Percentiles rank a stretch among this genome's conserved stretches.
Conservation (phyloP, 2,329 filamentous ascomycete genomes). For the Dothideomycetidae sp. region DNA sequence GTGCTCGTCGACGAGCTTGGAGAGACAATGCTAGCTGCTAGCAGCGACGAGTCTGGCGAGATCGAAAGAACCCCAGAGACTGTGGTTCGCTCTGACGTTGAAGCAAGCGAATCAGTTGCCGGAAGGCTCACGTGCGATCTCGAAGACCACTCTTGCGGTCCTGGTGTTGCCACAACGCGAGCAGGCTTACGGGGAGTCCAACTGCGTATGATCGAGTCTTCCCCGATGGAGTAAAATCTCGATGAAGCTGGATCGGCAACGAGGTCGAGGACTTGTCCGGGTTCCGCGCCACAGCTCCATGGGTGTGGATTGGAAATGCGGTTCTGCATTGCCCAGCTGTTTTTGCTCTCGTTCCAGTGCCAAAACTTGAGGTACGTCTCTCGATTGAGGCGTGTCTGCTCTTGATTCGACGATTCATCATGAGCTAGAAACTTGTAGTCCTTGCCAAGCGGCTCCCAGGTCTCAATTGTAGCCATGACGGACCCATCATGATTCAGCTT, state of each 20-base stretch:
- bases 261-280: constrained; percentile 53
- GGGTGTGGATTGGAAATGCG: constrained; percentile 72
- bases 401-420: constrained; percentile 22
- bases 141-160: constrained; percentile 68
- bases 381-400: constrained; percentile 36
- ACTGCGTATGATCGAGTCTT: constrained; percentile 61
- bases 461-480: constrained; percentile 85
- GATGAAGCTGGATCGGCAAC: constrained; percentile 52
- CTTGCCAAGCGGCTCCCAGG: constrained; percentile 62
- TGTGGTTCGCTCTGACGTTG: constrained; percentile 35
- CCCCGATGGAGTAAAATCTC: constrained; percentile 73
- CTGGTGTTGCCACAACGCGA: constrained; percentile 45
- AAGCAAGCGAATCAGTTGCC: too few species aligned
- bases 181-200: constrained; percentile 61
- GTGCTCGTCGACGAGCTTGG: constrained; percentile 38
- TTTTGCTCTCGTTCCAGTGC: constrained; percentile 46
- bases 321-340: constrained; percentile 58
- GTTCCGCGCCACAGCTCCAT: constrained; percentile 31
- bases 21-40: constrained; percentile 45
- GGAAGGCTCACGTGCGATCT: constrained; percentile 23
- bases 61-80: constrained; percentile 62
- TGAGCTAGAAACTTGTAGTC: constrained; percentile 48
- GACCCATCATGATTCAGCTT: constrained; percentile 65
- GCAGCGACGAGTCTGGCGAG: constrained; percentile 69
- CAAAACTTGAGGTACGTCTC: constrained; percentile 89